phyloP scores from a whole-genome alignment of 805 yeast species.

The Pichia heedii region DNA sequence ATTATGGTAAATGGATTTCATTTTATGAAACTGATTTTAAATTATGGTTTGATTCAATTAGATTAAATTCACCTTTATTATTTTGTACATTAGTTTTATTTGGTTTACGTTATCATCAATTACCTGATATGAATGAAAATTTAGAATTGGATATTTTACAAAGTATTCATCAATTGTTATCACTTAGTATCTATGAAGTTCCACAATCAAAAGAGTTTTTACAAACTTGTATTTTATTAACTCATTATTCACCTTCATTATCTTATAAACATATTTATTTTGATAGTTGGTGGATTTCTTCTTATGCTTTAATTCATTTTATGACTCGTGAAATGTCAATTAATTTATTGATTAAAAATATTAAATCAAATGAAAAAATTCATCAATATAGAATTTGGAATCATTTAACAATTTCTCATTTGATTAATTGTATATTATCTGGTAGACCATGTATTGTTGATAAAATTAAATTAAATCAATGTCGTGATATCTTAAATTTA shows the following conservation, averaged over 20 bases:
- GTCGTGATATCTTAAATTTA: constrained; percentile 48
- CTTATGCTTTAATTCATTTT: constrained; percentile 54
- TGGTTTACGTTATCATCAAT: constrained; percentile 37
- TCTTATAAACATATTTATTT: constrained; percentile 43
- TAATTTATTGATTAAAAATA: constrained; percentile 19
- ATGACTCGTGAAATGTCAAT: constrained; percentile 39
- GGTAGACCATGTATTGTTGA: constrained; percentile 65
- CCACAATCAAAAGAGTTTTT: constrained; percentile 43
- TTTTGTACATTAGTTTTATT: constrained; percentile 54
- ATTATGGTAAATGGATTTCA: constrained; percentile 58
- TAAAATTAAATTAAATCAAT: constrained; percentile 47
- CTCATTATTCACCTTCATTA: constrained; percentile 51
- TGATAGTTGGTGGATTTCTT: constrained; percentile 64
- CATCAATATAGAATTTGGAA: constrained; percentile 59
- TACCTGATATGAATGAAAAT: neutral
- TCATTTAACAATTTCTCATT: constrained; percentile 56
- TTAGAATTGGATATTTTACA: constrained; percentile 31
- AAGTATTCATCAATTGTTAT: constrained; percentile 39
- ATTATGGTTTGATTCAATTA: constrained; percentile 22
- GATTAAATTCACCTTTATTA: constrained; percentile 46
- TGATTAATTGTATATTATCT: constrained; percentile 51
- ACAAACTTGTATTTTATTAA: constrained; percentile 53
- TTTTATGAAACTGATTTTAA: constrained; percentile 6
- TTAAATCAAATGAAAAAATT: constrained; percentile 18
- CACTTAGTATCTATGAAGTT: constrained; percentile 31